Conservation (phyloP, 2,329 filamentous ascomycete species). For the Aspergillus sp. region DNA sequence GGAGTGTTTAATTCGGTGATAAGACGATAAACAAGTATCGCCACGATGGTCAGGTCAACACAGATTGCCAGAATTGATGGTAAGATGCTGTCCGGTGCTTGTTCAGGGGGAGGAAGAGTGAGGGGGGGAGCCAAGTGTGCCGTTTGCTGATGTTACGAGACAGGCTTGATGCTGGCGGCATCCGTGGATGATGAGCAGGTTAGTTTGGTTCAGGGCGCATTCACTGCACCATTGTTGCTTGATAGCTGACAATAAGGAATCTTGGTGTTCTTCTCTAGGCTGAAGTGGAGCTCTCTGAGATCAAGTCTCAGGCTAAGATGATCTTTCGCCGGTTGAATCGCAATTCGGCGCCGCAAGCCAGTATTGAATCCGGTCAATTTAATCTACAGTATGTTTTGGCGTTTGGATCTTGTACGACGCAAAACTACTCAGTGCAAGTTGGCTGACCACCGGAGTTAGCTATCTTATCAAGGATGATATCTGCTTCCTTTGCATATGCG, state of each 20-base stretch:
- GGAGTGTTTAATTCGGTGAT: background rate
- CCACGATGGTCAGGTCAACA: constrained; percentile 80
- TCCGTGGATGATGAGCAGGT: constrained; percentile 90
- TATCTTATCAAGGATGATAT: constrained; percentile 82
- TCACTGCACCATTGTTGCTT: background rate
- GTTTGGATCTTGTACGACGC: too few relatives aligned
- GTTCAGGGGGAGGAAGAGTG: background rate
- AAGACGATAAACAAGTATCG: background rate
- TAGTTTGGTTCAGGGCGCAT: background rate
- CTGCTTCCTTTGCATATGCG: constrained; percentile 91
- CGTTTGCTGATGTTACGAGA: constrained; percentile 27
- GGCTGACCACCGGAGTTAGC: constrained; percentile 47
- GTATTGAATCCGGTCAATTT: constrained; percentile 81
- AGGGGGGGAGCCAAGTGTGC: background rate
- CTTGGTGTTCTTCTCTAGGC: constrained; percentile 46
- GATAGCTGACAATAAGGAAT: constrained; percentile 5
- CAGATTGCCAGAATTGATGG: constrained; percentile 93
- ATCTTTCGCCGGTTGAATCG: constrained; percentile 84
- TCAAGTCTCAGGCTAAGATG: constrained; percentile 88
- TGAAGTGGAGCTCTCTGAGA: constrained; percentile 75
- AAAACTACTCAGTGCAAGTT: background rate
- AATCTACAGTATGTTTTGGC: constrained; percentile 72
- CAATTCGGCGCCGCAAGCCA: constrained; percentile 86
- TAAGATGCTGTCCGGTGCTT: constrained; percentile 44
- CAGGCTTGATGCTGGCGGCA: constrained; percentile 91